Conservation (phyloP, 139 green algal species). For the Picochlorum sp. region DNA sequence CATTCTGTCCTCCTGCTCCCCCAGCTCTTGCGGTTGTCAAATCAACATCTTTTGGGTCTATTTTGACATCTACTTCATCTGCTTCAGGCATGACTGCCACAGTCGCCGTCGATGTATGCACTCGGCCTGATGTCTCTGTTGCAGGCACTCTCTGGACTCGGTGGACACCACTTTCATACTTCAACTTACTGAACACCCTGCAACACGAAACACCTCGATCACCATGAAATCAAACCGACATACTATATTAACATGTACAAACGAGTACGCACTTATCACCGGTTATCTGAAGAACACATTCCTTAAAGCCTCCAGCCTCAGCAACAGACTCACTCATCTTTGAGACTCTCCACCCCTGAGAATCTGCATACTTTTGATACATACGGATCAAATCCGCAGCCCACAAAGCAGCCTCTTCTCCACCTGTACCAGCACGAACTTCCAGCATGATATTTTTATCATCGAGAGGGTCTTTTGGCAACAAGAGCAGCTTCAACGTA, state of each 20-base stretch:
- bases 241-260: not conserved
- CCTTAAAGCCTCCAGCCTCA: conserved; percentile 83
- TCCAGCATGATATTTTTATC: conserved; percentile 90
- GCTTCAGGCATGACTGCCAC: conserved; percentile 84
- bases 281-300: conserved; percentile 57
- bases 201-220: not conserved
- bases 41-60: conserved; percentile 76
- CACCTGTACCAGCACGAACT: conserved; percentile 69
- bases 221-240: not conserved
- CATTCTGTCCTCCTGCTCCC: conserved; percentile 80
- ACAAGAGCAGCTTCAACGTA: conserved; percentile 70
- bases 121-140: conserved; percentile 82
- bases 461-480: conserved; percentile 87
- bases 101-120: conserved; percentile 97
- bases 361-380: conserved; percentile 45
- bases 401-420: conserved; percentile 76
- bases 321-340: conserved; percentile 54
- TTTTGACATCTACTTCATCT: conserved; percentile 73
- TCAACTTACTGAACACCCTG: conserved; percentile 84
- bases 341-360: conserved; percentile 65
- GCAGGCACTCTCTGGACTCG: conserved; percentile 94
- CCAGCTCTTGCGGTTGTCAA: conserved; percentile 61
- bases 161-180: conserved; percentile 97
- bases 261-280: conserved; percentile 11
- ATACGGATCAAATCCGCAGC: conserved; percentile 70